phyloP scores from a whole-genome alignment of 2,329 filamentous ascomycete species.

The Penicillium oxalicum region DNA sequence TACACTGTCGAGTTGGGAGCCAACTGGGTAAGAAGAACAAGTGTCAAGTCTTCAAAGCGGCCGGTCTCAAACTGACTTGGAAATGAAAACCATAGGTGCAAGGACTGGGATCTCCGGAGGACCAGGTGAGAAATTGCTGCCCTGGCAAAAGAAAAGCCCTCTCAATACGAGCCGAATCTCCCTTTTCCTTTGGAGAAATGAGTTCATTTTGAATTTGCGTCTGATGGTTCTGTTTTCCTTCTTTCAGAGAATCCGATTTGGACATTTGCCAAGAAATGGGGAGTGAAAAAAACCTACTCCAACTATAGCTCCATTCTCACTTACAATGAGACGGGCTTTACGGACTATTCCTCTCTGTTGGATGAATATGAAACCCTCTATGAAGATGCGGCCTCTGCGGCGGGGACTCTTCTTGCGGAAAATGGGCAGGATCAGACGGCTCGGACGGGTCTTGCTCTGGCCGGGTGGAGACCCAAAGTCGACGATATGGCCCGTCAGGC shows the following conservation, averaged over 20 bases:
- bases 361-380: conserved; percentile 48
- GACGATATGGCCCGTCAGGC: conserved; percentile 40
- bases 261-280: conserved; percentile 32
- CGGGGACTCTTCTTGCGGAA: conserved; percentile 52
- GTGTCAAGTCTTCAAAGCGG: too few species aligned
- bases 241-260: conserved; percentile 51
- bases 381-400: conserved; percentile 43
- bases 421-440: conserved; percentile 58
- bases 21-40: conserved; percentile 50
- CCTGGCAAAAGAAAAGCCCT: too few species aligned
- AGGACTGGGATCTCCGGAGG: conserved; percentile 36
- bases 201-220: too few species aligned
- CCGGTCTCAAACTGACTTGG: neutral
- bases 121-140: conserved; percentile 16
- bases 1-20: conserved; percentile 60
- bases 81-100: conserved; percentile 29
- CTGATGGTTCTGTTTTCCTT: too few species aligned
- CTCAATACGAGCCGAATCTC: too few species aligned
- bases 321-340: conserved; percentile 53
- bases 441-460: conserved; percentile 54
- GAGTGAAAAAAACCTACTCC: conserved; percentile 51
- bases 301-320: conserved; percentile 55
- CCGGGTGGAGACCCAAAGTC: conserved; percentile 55
- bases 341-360: conserved; percentile 48
- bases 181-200: too few species aligned